Percentiles rank a stretch among this genome's conserved stretches.
phyloP scores from a whole-genome alignment of 208 protist genomes.

The Wallacemonas rigidus region DNA sequence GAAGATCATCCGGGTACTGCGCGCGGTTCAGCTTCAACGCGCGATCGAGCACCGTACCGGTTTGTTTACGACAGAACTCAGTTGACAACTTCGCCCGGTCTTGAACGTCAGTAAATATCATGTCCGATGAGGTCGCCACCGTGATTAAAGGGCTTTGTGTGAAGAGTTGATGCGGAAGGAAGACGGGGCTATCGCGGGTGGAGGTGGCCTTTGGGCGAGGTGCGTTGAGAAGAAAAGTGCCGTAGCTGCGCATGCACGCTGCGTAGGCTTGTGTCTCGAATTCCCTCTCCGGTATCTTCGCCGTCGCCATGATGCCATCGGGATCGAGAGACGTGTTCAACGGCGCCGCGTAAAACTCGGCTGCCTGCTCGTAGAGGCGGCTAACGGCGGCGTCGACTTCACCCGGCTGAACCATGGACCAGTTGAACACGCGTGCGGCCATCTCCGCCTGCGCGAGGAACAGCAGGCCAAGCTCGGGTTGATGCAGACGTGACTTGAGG shows the following conservation, averaged over 20 bases:
- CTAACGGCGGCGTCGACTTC: slow-evolving; percentile 48
- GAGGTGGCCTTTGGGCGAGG: slow-evolving; percentile 45
- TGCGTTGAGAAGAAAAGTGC: slow-evolving; percentile 68
- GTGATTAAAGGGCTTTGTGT: slow-evolving; percentile 60
- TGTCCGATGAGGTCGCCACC: slow-evolving; percentile 56
- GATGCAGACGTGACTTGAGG: slow-evolving; percentile 39
- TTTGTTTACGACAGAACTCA: slow-evolving; percentile 49
- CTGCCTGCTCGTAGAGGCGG: slow-evolving; percentile 44
- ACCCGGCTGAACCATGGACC: slow-evolving; percentile 29
- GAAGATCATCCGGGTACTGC: slow-evolving; percentile 53
- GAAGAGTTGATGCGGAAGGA: slow-evolving; percentile 78
- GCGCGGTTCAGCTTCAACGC: slow-evolving; percentile 76
- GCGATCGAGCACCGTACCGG: slow-evolving; percentile 66
- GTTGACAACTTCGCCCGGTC: slow-evolving; percentile 38
- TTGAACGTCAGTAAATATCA: slow-evolving; percentile 59
- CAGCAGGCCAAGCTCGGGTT: slow-evolving; percentile 77
- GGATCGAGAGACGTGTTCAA: slow-evolving; percentile 65
- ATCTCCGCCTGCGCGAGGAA: slow-evolving; percentile 73
- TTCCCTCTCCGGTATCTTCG: slow-evolving; percentile 22
- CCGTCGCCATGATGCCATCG: slow-evolving; percentile 77
- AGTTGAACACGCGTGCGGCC: slow-evolving; percentile 65
- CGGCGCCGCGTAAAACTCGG: slow-evolving; percentile 66
- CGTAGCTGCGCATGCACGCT: slow-evolving; percentile 64
- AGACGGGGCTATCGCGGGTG: slow-evolving; percentile 67
- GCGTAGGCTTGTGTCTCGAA: slow-evolving; percentile 64